Base-by-base conservation (phyloP, 2,329 filamentous ascomycete genomes). In the Aureobasidium sp. region DNA sequence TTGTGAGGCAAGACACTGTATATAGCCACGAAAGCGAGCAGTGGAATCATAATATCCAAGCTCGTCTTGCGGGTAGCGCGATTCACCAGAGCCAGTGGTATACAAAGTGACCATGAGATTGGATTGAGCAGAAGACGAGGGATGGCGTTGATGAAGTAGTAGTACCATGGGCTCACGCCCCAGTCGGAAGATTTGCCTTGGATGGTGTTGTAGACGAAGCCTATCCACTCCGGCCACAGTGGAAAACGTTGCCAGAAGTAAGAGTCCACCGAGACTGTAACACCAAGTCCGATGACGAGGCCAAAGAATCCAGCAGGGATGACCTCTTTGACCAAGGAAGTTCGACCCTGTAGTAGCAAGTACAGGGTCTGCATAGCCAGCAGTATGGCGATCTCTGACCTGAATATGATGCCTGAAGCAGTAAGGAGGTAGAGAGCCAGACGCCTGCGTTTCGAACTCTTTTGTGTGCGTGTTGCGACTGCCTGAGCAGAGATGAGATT, bases 1-100 rank as follows among this genome's bases (percentile, higher is more conserved):
- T 99, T 99, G 78, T 99, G 94, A 0, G 93, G 92, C 65, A 96
- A 88, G 56, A 91, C 69, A 65, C 91, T 96, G 79, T 96, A 97
- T 47, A 95, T 74, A 5, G 82, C 82, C 22, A 95, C 80, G 73
- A 92, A 99, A 34, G 83, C 74, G 1, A 95, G 67, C 11, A 84
- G 82, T 0, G 94, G 91, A 2, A 87, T 68, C 4, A 89, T 68
- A 9, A 86, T 74, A 44, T 80, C 78, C 0, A 90, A 64, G 59
- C 75, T 77, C 20, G 71, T 72, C 41, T 66, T 65, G 17, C 73
- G 72, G 5, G 74, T 75, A 15, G 76, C 69, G 14, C 70, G 69
- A 9, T 88, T 81, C n/a, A 82, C 51, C 0, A 84, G 65, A 2
- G 82, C 77, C 17, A 79, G 27, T 22, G 80, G 80, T 29, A 84